These are phyloP conservation scores for Penicillium cataractarum DNA, from an alignment of 495 filamentous ascomycete genomes.

Conservation along the genomic window DNA sequence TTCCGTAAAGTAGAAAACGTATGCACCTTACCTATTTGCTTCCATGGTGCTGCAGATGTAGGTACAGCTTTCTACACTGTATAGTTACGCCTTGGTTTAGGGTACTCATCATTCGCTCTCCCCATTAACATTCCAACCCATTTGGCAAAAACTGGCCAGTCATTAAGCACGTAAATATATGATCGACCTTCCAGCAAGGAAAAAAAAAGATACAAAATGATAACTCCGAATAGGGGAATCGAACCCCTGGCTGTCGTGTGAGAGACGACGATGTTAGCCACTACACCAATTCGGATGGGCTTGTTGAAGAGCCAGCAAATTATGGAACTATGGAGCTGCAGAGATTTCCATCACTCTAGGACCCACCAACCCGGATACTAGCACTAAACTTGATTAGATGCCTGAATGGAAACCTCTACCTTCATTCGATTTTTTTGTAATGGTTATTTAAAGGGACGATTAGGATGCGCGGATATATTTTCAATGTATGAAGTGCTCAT, in stretches of 20 bases:
- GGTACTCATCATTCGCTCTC: too few relatives aligned
- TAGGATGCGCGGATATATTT: too few relatives aligned
- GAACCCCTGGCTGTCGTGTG: slow-evolving; percentile 47
- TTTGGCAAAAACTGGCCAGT: too few relatives aligned
- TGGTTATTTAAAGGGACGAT: too few relatives aligned
- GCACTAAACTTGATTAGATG: not conserved
- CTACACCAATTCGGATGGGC: slow-evolving; percentile 45
- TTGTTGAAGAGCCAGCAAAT: not conserved
- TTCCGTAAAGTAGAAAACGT: not conserved
- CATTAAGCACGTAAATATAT: too few relatives aligned
- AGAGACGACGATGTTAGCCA: slow-evolving; percentile 49
- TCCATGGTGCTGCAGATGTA: too few relatives aligned
- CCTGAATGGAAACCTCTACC: not conserved
- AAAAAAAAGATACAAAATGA: slow-evolving; percentile 11
- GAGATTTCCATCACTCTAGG: not conserved
- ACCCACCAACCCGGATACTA: not conserved
- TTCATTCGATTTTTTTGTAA: not conserved
- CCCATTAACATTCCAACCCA: too few relatives aligned
- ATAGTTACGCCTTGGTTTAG: too few relatives aligned
- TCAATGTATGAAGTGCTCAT: too few relatives aligned
- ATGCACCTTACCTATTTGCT: too few relatives aligned
- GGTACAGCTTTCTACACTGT: too few relatives aligned
- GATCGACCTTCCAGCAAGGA: not conserved
- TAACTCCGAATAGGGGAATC: slow-evolving; percentile 46
- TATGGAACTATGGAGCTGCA: not conserved